These are phyloP conservation scores for Chalciporus chontae DNA, from an alignment of 768 basidiomycete species.

Conservation along the genomic window DNA sequence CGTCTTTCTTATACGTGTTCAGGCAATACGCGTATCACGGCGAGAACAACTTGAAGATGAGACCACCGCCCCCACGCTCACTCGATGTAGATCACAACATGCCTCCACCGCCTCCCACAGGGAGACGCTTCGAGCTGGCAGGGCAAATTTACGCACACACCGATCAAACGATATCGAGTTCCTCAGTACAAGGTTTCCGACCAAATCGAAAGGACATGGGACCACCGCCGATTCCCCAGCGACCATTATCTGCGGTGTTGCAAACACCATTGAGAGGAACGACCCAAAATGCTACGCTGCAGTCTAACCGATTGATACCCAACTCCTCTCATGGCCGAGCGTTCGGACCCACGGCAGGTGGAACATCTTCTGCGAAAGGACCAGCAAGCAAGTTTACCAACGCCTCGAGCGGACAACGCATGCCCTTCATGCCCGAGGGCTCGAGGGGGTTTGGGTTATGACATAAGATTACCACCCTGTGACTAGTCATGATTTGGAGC, in stretches of 20 bases:
- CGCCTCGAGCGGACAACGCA: conserved; percentile 43
- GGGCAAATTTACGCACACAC: conserved; percentile 10
- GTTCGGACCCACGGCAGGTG: conserved; percentile 13
- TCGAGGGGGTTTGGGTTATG: conserved; percentile 31
- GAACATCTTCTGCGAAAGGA: conserved; percentile 23
- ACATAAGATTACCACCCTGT: background rate
- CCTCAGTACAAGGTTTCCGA: conserved; percentile 9
- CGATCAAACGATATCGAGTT: conserved; percentile 11
- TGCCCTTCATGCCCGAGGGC: conserved; percentile 46
- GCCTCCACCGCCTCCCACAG: conserved; percentile 29
- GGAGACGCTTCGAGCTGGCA: conserved; percentile 24
- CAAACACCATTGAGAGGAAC: conserved; percentile 27
- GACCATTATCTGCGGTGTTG: conserved; percentile 21
- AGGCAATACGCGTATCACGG: conserved; percentile 71
- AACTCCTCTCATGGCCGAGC: conserved; percentile 23
- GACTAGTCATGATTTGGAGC: background rate
- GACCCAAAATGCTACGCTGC: conserved; percentile 13
- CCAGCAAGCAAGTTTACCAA: conserved; percentile 3
- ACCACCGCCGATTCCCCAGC: conserved; percentile 51
- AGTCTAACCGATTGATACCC: conserved; percentile 33
- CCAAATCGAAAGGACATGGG: conserved; percentile 39
- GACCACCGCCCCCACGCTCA: conserved; percentile 34
- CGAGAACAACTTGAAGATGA: conserved; percentile 41
- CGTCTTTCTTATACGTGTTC: conserved; percentile 7
- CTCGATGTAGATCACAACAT: conserved; percentile 28